Evolutionary conservation across 1,139 yeast species (phyloP), one percentile per base, ranked within the genome.

Genomic region (Scheffersomyces quercinus): DNA sequence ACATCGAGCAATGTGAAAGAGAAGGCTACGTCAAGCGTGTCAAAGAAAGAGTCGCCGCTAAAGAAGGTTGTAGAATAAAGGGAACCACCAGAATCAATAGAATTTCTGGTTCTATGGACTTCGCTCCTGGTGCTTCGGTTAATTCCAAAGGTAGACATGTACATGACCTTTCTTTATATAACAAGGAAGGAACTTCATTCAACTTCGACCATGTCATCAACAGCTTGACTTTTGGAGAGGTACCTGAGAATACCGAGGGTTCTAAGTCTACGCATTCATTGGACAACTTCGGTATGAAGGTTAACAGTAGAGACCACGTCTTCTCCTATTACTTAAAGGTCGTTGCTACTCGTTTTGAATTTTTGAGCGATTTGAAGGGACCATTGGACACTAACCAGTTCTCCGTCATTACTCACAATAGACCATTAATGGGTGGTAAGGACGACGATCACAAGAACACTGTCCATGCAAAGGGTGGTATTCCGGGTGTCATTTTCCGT

Each of bases 361-460:
- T 76, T 51, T 67, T 88, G 52, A 70, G 73, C 46, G 77, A 77
- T 11, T 55, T 60, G 28, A 60, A 67, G 13, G 58, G 64, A 14
- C 50, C 69, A 12, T 56, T 84, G n/a, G 96, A 89, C 52, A 88
- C 98, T 3, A 89, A 93, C 62, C 97, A 91, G 64, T 91, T 88
- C 67, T 82, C 93, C 3, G 95, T 86, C n/a, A 89, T 97, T 2
- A 79, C 81, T 39, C 99, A 93, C 64, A 91, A 88, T 56, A 79
- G 98, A 53, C 91, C 96, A 8, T 64, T 90, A 36, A 51, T 40
- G 28, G 98, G 99, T 11, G 99, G 98, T 29, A 77, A 85, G 46
- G 99, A 93, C 60, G 86, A 79, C 28, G 97, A 89, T 60, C 96
- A 93, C 65, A 91, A 91, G 41, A 86, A 88, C 61, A 89, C 97